A percentile compares a stretch with the other conserved stretches of the same genome.
These are phyloP conservation scores for Phaeoacremonium minimum DNA, from an alignment of 2,329 filamentous ascomycete genomes.

Conservation along the genomic window DNA sequence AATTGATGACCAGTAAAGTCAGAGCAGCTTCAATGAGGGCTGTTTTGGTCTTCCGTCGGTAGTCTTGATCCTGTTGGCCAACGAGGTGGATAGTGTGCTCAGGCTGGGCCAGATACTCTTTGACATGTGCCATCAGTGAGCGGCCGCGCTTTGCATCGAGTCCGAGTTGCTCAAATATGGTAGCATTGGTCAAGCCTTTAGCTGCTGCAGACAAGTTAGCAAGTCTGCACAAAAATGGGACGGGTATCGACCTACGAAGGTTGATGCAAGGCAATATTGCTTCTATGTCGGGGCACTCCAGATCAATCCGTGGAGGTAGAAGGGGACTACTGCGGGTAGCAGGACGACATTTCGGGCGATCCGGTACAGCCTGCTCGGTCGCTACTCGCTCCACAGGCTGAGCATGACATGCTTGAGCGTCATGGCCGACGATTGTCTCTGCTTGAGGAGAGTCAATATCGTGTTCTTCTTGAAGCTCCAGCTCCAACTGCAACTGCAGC, in stretches of 20 bases:
- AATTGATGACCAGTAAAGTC: not conserved
- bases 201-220: not conserved
- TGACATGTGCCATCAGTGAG: not conserved
- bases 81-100: not conserved
- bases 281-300: not conserved
- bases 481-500: not conserved
- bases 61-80: not conserved
- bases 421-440: not conserved
- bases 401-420: constrained; percentile 3
- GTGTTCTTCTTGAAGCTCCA: constrained; percentile 1
- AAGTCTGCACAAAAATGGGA: not conserved
- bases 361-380: too few relatives aligned
- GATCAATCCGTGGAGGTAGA: not conserved
- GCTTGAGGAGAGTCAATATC: not conserved
- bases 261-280: not conserved
- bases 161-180: not conserved
- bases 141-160: not conserved
- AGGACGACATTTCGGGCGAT: too few relatives aligned
- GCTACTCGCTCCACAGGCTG: not conserved
- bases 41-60: not conserved
- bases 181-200: not conserved
- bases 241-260: not conserved
- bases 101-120: not conserved
- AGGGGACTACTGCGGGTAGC: too few relatives aligned
- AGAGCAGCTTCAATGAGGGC: not conserved